Conservation (phyloP, 1,139 yeast genomes). For the Yamadazyma conglobata region DNA sequence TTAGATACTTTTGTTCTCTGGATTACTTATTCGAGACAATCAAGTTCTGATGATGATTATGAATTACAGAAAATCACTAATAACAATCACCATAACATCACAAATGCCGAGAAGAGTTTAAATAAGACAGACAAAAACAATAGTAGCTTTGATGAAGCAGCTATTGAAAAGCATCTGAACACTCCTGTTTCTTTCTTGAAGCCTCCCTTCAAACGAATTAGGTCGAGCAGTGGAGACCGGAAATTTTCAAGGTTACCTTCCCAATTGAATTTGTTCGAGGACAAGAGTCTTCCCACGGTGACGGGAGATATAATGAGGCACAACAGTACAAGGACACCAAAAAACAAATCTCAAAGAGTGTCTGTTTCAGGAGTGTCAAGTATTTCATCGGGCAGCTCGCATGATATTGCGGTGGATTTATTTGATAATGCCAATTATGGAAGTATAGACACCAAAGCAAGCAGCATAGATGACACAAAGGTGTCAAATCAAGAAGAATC, state of each 20-base stretch:
- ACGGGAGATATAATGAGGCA: conserved; percentile 30
- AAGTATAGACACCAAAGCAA: conserved; percentile 4
- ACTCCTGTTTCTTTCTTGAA: too few relatives aligned
- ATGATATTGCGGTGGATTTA: conserved; percentile 2
- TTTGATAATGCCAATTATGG: background rate
- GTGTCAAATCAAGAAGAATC: too few relatives aligned
- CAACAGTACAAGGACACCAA: conserved; percentile 32
- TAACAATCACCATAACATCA: too few relatives aligned
- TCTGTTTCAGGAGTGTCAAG: conserved; percentile 1
- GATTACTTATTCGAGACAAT: conserved; percentile 76
- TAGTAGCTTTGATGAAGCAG: too few relatives aligned
- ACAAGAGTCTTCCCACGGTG: conserved; percentile 15
- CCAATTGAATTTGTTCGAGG: conserved; percentile 49
- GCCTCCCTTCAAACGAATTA: conserved; percentile 4
- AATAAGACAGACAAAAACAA: too few relatives aligned
- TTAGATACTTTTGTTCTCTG: conserved; percentile 64
- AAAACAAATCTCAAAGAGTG: conserved; percentile 1
- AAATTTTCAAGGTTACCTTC: conserved; percentile 43
- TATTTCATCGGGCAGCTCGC: conserved; percentile 5
- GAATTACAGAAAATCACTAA: too few relatives aligned
- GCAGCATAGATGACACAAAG: background rate
- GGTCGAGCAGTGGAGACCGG: conserved; percentile 9
- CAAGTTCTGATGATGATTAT: too few relatives aligned
- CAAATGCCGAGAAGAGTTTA: too few relatives aligned
- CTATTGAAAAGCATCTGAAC: too few relatives aligned